These are phyloP conservation scores for Setomelanomma holmii DNA, from an alignment of 2,329 filamentous ascomycete genomes.

Conservation along the genomic window DNA sequence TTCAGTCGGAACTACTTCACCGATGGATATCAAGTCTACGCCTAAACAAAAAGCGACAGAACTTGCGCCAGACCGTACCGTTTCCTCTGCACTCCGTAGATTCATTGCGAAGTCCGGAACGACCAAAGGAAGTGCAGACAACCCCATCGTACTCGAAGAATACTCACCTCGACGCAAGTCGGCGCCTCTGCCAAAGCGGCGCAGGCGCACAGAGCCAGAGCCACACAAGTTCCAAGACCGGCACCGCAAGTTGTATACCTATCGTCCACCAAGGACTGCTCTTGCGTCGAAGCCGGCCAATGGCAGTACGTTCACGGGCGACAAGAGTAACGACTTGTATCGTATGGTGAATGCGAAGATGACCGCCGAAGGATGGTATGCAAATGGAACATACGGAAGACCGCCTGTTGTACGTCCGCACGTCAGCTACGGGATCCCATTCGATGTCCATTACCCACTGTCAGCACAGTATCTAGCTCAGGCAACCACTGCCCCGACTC, in stretches of 20 bases:
- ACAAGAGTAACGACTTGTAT: slow-evolving; percentile 23
- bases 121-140: slow-evolving; percentile 20
- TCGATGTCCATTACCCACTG: slow-evolving; percentile 10
- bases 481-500: not conserved
- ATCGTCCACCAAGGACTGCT: slow-evolving; percentile 7
- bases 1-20: not conserved
- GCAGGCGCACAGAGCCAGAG: not conserved
- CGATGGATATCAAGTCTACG: not conserved
- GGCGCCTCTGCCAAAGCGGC: not conserved
- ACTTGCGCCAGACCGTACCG: not conserved
- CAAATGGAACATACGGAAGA: not conserved
- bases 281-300: slow-evolving; percentile 10
- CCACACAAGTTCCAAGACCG: slow-evolving; percentile 22
- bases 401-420: not conserved
- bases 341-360: slow-evolving; percentile 19
- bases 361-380: not conserved
- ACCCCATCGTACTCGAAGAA: slow-evolving; percentile 35
- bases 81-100: slow-evolving; percentile 1
- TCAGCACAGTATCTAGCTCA: slow-evolving; percentile 8
- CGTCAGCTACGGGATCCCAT: slow-evolving; percentile 7
- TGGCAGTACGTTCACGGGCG: slow-evolving; percentile 18
- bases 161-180: slow-evolving; percentile 9
- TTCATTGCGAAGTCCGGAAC: slow-evolving; percentile 2
- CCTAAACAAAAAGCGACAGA: not conserved
- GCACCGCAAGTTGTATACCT: slow-evolving; percentile 14